Base-by-base conservation (phyloP, 306 rosid species). In the Alnus rubra region DNA sequence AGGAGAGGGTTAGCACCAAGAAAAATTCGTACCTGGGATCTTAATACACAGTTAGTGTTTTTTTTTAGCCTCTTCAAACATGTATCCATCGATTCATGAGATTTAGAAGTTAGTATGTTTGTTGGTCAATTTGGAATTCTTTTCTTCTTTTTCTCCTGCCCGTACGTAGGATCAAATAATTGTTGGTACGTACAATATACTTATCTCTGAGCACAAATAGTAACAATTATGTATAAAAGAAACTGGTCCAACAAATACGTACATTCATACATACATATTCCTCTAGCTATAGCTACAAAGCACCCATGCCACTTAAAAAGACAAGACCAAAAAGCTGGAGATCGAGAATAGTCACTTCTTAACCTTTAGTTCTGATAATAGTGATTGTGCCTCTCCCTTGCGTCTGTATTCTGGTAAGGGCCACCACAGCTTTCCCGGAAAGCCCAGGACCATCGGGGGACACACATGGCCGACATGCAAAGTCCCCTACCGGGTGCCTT, bases 361-460 rank as follows among this genome's bases (percentile, higher is more conserved):
- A 91, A 44, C 94, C 97, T 84, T 86, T 93, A 74, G 99, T 95
- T 90, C 99, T 91, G 84, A 95, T 95, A 79, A 95, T 95, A 39
- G 99, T 95, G 89, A 95, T 90, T 5, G 94, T 93, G 76, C 99
- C 99, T 87, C 92, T 85, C 51, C 98, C 99, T 65, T 80, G 99
- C 0, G 98, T 95, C 73, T 95, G 98, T 70, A 95, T 95, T 72
- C 87, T 87, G 0, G 99, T 95, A 64, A 95, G 92, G 73, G 99
- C 94, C 84, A 96, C 98, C 71, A 93, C 98, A 48, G 92, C 94
- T 88, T 93, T 96, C 35, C 99, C 99, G 54, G 99, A 95, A 39
- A 95, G 93, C 48, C 98, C 99, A 4, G 90, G 89, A 28, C 98
- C 97, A 9, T 89, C 82, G 1, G 94, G 73, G 4, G 96, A 87